Base-by-base conservation (phyloP, 2,329 filamentous ascomycete species). In the Colletotrichum abscissum region DNA sequence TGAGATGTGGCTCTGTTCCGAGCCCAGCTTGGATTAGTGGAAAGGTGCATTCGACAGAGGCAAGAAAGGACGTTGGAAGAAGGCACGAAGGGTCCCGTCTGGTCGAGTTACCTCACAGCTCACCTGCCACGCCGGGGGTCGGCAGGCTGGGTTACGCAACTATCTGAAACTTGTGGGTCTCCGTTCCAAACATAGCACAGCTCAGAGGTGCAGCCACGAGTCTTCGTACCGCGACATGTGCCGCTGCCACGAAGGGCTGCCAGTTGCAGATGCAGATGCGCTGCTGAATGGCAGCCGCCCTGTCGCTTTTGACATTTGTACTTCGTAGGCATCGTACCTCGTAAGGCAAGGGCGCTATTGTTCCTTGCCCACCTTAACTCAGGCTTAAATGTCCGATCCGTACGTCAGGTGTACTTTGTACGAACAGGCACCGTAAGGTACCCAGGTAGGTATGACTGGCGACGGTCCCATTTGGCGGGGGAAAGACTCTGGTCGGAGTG, bases 161-260 rank as follows among this genome's bases (percentile, higher is more conserved):
- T 64, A 54, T 62, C 62, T 73, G 71, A 71, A 71, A 73, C 71
- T 58, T 66, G 56, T 71, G 71, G 62, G 35, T 26, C 67, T 5
- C 22, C 63, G 62, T 73, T 73, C 71, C 71, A 73, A 73, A 73
- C 42, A 65, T 73, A 73, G 71, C 71, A 71, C 71, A 63, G 38
- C 22, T 65, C 30, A 7, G 38, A 35, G n/a, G 24, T 46, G 56
- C 60, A 70, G 67, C 35, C 59, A 19, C 33, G 28, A 30, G 52
- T 63, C 42, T 35, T 28, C 28, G 24, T 63, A 30, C 46, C 46
- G 42, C 42, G 19, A 49, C 19, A 19, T 49, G 42, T 49, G n/a
- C 22, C 22, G 62, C 35, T 54, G 60, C 46, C 56, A 56, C 49
- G 28, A 58, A 57, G 60, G 42, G 59, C 42, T 46, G 59, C 38